These are phyloP conservation scores for Erysimum cheiranthoides DNA, from an alignment of 345 rosid genomes.

Conservation along the genomic window DNA sequence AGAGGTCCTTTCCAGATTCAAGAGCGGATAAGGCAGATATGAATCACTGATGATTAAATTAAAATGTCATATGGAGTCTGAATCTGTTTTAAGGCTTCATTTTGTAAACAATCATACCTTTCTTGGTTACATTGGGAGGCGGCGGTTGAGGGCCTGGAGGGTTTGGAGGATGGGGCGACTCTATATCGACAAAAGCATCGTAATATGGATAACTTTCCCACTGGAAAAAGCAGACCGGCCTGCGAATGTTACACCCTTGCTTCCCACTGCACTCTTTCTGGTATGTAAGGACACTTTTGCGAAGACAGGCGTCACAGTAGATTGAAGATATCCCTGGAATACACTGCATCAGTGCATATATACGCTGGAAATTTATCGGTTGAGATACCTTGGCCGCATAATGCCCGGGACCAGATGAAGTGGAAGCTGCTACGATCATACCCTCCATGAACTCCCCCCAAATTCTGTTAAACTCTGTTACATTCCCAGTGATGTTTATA, in stretches of 20 bases:
- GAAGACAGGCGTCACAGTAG: not conserved
- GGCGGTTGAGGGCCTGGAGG: not conserved
- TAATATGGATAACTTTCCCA: not conserved
- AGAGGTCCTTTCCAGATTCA: not conserved
- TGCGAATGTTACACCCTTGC: not conserved
- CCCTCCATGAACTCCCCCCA: conserved; percentile 7
- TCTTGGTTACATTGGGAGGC: not conserved
- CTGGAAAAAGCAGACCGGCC: not conserved
- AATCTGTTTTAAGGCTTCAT: not conserved
- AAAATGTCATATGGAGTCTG: not conserved
- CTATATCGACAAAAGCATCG: not conserved
- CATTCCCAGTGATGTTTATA: not conserved
- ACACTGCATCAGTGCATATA: conserved; percentile 32
- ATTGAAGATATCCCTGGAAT: conserved; percentile 9
- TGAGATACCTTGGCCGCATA: not conserved
- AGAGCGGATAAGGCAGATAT: not conserved
- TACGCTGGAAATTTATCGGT: not conserved
- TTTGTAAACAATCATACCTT: not conserved
- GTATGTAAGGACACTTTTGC: not conserved
- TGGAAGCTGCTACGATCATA: conserved; percentile 7
- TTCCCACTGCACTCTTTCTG: not conserved
- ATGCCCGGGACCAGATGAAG: not conserved
- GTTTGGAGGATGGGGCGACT: not conserved
- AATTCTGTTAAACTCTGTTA: not conserved
- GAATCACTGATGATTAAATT: not conserved